Evolutionary conservation across 768 basidiomycete genomes (phyloP).

Genomic region (Mycena galericulata): DNA sequence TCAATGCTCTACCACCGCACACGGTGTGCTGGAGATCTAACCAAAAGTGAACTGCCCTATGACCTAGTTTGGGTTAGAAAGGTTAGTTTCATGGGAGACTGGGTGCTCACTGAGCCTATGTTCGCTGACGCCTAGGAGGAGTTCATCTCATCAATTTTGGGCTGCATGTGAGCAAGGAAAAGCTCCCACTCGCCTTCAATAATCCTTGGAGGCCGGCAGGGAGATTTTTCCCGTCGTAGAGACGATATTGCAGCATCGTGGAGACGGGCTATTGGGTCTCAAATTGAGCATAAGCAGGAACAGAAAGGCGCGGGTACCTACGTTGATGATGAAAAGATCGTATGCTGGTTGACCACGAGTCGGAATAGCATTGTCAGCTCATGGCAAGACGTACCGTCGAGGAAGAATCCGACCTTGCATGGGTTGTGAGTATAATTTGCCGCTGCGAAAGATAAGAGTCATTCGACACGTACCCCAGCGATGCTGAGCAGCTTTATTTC

Average conservation of each 20-base stretch:
- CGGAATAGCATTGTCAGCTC: background rate
- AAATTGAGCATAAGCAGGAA: background rate
- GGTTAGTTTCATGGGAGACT: no score
- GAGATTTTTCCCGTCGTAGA: slow-evolving; percentile 59
- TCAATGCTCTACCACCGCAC: background rate
- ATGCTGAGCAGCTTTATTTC: slow-evolving; percentile 9
- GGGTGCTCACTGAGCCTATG: no score
- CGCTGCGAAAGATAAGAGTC: background rate
- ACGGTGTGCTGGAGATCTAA: slow-evolving; percentile 25
- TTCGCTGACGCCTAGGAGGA: no score
- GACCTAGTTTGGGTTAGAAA: slow-evolving; percentile 76
- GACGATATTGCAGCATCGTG: slow-evolving; percentile 42
- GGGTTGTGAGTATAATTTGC: background rate
- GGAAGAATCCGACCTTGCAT: slow-evolving; percentile 28
- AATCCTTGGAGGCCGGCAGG: slow-evolving; percentile 64
- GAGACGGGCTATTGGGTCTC: slow-evolving; percentile 20
- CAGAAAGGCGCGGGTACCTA: background rate
- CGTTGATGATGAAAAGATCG: slow-evolving; percentile 31
- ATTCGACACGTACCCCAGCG: background rate
- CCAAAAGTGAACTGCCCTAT: slow-evolving; percentile 70
- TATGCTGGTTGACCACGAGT: background rate
- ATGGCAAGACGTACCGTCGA: slow-evolving; percentile 9
- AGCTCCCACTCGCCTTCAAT: slow-evolving; percentile 67
- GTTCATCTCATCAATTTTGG: no score
- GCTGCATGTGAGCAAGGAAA: no score